phyloP scores from a whole-genome alignment of 768 basidiomycete genomes.

The Ephemerocybe angulata region DNA sequence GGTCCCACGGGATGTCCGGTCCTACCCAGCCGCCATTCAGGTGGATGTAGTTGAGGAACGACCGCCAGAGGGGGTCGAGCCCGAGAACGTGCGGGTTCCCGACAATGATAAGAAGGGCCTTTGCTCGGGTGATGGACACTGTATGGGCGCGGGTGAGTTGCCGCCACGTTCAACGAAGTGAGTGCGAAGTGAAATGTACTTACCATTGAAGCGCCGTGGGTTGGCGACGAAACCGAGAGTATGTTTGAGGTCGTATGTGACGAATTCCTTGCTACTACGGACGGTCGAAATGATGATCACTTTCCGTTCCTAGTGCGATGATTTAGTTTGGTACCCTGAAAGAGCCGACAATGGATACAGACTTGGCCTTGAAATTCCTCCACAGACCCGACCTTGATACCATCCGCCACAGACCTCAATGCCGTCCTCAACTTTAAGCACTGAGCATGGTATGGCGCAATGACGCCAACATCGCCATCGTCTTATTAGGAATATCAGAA shows the following conservation, averaged over 20 bases:
- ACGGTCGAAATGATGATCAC: constrained; percentile 61
- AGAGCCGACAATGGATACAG: constrained; percentile 7
- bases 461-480: constrained; percentile 54
- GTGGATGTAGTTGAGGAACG: constrained; percentile 56
- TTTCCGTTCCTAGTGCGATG: constrained; percentile 42
- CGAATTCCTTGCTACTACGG: constrained; percentile 49
- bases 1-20: constrained; percentile 48
- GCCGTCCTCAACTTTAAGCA: constrained; percentile 42
- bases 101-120: constrained; percentile 56
- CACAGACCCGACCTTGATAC: constrained; percentile 59
- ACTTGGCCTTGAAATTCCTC: constrained; percentile 69
- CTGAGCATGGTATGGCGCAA: constrained; percentile 63
- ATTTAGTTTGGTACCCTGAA: constrained; percentile 34
- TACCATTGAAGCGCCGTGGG: constrained; percentile 59
- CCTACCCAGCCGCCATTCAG: constrained; percentile 54
- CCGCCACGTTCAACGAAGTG: too few relatives aligned
- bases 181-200: constrained; percentile 11
- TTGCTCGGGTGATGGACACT: constrained; percentile 50
- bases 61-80: constrained; percentile 60
- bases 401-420: constrained; percentile 32
- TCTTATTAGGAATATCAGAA: too few relatives aligned
- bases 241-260: constrained; percentile 53
- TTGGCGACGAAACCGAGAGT: constrained; percentile 59
- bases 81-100: constrained; percentile 58
- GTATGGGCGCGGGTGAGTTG: neutral